phyloP scores from a whole-genome alignment of 2,329 filamentous ascomycete species.

The Ascochyta lentis region DNA sequence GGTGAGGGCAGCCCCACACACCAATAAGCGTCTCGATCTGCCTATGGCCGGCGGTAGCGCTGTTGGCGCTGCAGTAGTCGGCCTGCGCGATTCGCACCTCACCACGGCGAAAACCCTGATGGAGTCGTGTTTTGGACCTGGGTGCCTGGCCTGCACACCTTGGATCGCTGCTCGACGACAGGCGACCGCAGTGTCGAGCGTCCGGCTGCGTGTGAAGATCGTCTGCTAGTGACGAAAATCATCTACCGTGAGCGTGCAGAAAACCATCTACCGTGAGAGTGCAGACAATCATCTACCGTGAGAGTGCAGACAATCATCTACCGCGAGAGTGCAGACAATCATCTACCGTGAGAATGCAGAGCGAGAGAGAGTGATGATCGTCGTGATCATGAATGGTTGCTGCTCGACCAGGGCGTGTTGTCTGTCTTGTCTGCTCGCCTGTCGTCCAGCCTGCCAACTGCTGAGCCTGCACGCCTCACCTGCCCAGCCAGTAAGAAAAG shows the following conservation, averaged over 20 bases:
- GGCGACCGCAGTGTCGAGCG: slow-evolving; percentile 6
- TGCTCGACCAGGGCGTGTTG: slow-evolving; percentile 17
- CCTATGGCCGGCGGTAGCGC: slow-evolving; percentile 27
- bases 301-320: not conserved
- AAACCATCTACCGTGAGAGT: not conserved
- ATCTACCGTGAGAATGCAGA: not conserved
- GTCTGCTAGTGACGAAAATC: slow-evolving; percentile 18
- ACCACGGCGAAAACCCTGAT: slow-evolving; percentile 26
- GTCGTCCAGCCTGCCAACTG: slow-evolving; percentile 12
- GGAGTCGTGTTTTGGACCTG: slow-evolving; percentile 17
- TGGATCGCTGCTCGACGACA: slow-evolving; percentile 13
- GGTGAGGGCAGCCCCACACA: slow-evolving; percentile 20
- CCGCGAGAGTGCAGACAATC: slow-evolving; percentile 10
- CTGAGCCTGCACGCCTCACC: slow-evolving; percentile 19
- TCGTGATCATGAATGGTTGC: not conserved
- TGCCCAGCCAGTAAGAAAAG: slow-evolving; percentile 31
- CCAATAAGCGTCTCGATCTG: slow-evolving; percentile 21
- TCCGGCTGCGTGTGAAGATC: slow-evolving; percentile 7
- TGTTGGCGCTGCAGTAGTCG: slow-evolving; percentile 38
- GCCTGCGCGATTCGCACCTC: slow-evolving; percentile 21
- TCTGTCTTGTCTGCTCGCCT: slow-evolving; percentile 4
- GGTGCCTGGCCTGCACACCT: slow-evolving; percentile 20
- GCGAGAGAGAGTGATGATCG: not conserved
- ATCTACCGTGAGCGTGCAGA: not conserved
- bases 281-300: not conserved